phyloP scores from a whole-genome alignment of 805 yeast species.

The Saccharomycopsis fibuligera region DNA sequence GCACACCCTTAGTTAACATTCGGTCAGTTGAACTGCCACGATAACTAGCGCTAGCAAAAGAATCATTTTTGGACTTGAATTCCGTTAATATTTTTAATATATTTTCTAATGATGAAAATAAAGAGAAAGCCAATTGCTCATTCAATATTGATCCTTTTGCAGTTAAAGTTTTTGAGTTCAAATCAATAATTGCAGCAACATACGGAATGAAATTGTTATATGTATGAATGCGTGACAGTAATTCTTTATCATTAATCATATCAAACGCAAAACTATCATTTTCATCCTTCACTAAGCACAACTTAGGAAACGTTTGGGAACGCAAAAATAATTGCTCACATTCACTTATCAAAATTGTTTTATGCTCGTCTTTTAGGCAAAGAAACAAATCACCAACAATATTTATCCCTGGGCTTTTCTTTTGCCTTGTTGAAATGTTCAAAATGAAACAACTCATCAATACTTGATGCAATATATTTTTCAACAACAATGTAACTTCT shows the following conservation, averaged over 20 bases:
- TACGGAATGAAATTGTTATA: constrained; percentile 19
- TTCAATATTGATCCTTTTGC: neutral
- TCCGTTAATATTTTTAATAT: constrained; percentile 23
- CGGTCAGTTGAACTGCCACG: constrained; percentile 21
- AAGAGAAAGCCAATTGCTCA: constrained; percentile 36
- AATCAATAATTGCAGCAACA: constrained; percentile 13
- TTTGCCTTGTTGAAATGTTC: constrained; percentile 4
- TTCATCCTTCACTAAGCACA: constrained; percentile 4
- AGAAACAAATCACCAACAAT: constrained; percentile 36
- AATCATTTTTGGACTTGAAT: neutral
- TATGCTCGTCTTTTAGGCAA: constrained; percentile 29
- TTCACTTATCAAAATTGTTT: constrained; percentile 30
- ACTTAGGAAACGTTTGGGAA: constrained; percentile 35
- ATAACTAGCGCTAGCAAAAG: constrained; percentile 5
- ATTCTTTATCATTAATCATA: neutral
- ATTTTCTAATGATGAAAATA: constrained; percentile 36
- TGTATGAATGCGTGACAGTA: neutral
- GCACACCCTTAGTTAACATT: constrained; percentile 32
- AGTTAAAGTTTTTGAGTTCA: constrained; percentile 7
- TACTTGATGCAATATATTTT: constrained; percentile 1
- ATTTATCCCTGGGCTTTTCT: neutral
- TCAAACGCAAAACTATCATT: neutral
- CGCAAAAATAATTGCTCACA: constrained; percentile 38
- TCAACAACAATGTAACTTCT: neutral
- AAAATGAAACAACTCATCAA: constrained; percentile 18